These are phyloP conservation scores for Lactuca sativa DNA, from an alignment of 129 eudicot species.

Conservation along the genomic window DNA sequence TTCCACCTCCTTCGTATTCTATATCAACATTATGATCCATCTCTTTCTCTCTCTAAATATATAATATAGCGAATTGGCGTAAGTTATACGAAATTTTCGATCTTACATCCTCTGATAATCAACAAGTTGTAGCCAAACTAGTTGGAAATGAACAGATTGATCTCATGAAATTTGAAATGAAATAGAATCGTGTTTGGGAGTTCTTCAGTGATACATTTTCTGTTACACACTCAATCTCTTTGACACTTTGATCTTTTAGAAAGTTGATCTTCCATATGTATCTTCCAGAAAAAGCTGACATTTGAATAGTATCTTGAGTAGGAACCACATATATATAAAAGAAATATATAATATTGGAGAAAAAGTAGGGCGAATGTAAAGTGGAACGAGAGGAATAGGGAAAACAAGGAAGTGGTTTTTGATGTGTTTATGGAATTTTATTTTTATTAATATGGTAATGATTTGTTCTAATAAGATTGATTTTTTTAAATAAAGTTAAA, in stretches of 20 bases:
- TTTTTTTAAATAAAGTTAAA: neutral
- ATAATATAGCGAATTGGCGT: neutral
- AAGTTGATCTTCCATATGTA: slow-evolving; percentile 4
- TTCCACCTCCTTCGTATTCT: slow-evolving; percentile 27
- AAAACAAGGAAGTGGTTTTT: neutral
- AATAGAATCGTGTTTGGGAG: slow-evolving; percentile 5
- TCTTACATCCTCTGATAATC: neutral
- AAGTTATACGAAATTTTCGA: neutral
- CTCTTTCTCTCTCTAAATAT: slow-evolving; percentile 6
- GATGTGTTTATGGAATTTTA: neutral
- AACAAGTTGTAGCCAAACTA: neutral
- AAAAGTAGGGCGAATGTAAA: neutral
- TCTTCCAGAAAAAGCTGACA: slow-evolving; percentile 30
- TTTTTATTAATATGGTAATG: neutral
- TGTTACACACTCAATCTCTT: slow-evolving; percentile 13
- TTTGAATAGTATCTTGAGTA: neutral
- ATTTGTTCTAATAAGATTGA: neutral
- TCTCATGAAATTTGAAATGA: neutral
- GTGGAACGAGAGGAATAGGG: slow-evolving; percentile 9
- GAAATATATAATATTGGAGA: neutral
- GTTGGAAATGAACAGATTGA: neutral
- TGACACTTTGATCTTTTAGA: slow-evolving; percentile 15
- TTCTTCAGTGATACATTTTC: slow-evolving; percentile 16
- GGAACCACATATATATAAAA: slow-evolving; percentile 3
- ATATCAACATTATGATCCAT: slow-evolving; percentile 34